These are phyloP conservation scores for Trichoderma erinaceum DNA, from an alignment of 495 filamentous ascomycete genomes.

Conservation along the genomic window DNA sequence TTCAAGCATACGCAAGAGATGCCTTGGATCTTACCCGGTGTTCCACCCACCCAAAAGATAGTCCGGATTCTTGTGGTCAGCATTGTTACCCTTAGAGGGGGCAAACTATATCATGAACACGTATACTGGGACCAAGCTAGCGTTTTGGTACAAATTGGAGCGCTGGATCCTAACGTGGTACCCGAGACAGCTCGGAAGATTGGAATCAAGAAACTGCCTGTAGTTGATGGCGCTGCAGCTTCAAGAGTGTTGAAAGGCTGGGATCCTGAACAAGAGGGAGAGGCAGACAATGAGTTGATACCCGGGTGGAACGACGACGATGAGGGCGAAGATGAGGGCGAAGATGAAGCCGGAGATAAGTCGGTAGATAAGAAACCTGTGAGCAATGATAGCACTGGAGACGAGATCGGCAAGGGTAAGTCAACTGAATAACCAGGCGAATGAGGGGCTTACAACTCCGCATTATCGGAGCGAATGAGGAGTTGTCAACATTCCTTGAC, in stretches of 20 bases:
- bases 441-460: too few relatives aligned
- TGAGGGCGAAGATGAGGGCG: neutral
- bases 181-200: constrained; percentile 43
- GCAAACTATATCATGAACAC: constrained; percentile 38
- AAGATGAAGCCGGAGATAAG: neutral
- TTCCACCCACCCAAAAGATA: constrained; percentile 50
- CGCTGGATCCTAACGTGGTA: constrained; percentile 53
- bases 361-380: neutral
- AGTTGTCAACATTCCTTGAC: neutral
- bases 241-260: constrained; percentile 47
- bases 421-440: too few relatives aligned
- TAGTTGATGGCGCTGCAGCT: constrained; percentile 61
- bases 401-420: neutral
- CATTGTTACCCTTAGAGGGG: constrained; percentile 53
- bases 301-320: constrained; percentile 37
- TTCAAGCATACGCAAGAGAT: constrained; percentile 64
- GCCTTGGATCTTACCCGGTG: constrained; percentile 67
- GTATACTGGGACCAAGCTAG: constrained; percentile 77
- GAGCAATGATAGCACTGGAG: neutral
- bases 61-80: constrained; percentile 29
- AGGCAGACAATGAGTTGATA: constrained; percentile 59
- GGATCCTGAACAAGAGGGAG: constrained; percentile 45
- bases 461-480: neutral
- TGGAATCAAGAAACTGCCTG: constrained; percentile 46
- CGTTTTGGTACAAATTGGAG: constrained; percentile 64